Percentiles rank a stretch among this genome's conserved stretches.
phyloP scores from a whole-genome alignment of 768 basidiomycete species.

The Hypsizygus marmoreus region DNA sequence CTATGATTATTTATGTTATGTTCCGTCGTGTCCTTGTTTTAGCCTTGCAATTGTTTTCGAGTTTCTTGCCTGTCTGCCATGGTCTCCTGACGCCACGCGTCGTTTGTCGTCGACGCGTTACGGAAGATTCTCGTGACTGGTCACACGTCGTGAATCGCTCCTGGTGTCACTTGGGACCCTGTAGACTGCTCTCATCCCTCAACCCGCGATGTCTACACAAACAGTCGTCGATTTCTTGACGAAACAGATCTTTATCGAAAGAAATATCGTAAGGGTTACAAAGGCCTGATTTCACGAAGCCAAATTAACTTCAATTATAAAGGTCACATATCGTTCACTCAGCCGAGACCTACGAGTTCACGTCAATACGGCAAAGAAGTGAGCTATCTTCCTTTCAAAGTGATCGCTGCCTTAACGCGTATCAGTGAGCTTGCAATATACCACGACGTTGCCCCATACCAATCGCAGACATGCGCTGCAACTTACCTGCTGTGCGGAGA shows the following conservation, averaged over 20 bases:
- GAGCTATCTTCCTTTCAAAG: constrained; percentile 17
- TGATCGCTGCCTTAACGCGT: neutral
- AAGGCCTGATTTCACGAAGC: neutral
- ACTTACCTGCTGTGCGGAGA: constrained; percentile 75
- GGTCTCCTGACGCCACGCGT: neutral
- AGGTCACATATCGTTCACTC: constrained; percentile 82
- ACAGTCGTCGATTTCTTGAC: constrained; percentile 48
- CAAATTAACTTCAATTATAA: neutral
- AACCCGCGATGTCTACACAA: constrained; percentile 40
- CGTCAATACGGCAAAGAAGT: constrained; percentile 83
- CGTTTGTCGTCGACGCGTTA: constrained; percentile 10
- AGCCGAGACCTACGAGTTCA: constrained; percentile 72
- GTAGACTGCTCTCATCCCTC: neutral
- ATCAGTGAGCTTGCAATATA: constrained; percentile 65
- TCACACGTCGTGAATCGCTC: neutral
- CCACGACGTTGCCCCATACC: constrained; percentile 45
- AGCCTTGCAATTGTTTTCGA: constrained; percentile 2
- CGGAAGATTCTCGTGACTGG: constrained; percentile 11
- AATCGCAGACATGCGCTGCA: constrained; percentile 50
- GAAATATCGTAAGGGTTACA: constrained; percentile 42
- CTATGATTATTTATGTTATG: constrained; percentile 7
- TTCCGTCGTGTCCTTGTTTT: neutral
- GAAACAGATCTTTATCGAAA: constrained; percentile 53
- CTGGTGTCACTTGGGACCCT: neutral
- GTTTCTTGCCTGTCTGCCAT: neutral